These are phyloP conservation scores for Tuctoria greenei DNA, from an alignment of 176 grass and related monocot genomes.

Conservation along the genomic window DNA sequence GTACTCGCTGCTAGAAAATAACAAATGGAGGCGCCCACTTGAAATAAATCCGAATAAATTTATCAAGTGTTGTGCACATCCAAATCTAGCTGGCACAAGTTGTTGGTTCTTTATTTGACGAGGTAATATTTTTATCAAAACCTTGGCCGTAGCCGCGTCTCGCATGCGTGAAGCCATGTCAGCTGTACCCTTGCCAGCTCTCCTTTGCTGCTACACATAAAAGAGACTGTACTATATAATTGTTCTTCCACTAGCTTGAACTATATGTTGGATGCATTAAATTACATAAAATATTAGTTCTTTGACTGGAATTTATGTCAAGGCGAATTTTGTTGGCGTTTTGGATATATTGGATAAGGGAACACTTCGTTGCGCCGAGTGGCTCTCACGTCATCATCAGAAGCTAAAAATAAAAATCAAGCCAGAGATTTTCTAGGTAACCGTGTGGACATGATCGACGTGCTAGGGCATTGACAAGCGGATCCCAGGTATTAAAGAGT, in stretches of 20 bases:
- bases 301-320: conserved; percentile 2
- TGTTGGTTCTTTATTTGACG: not conserved
- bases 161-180: conserved; percentile 19
- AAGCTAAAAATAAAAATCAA: not conserved
- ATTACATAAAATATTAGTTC: not conserved
- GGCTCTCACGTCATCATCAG: conserved; percentile 10
- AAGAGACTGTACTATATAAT: not conserved
- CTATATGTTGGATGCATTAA: not conserved
- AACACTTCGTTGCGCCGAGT: not conserved
- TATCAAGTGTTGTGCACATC: too few relatives aligned
- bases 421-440: not conserved
- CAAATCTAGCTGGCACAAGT: not conserved
- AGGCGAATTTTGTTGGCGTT: not conserved
- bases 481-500: not conserved
- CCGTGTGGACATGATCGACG: not conserved
- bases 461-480: not conserved
- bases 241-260: not conserved
- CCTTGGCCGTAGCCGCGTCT: not conserved
- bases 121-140: not conserved
- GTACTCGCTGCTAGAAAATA: not conserved
- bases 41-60: not conserved
- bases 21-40: not conserved
- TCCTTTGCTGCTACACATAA: not conserved
- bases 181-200: not conserved
- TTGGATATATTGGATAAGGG: not conserved